Evolutionary conservation across 176 grass and related monocot genomes (phyloP), one percentile per base, ranked within the genome.

Genomic region (Phoenix roebelenii): DNA sequence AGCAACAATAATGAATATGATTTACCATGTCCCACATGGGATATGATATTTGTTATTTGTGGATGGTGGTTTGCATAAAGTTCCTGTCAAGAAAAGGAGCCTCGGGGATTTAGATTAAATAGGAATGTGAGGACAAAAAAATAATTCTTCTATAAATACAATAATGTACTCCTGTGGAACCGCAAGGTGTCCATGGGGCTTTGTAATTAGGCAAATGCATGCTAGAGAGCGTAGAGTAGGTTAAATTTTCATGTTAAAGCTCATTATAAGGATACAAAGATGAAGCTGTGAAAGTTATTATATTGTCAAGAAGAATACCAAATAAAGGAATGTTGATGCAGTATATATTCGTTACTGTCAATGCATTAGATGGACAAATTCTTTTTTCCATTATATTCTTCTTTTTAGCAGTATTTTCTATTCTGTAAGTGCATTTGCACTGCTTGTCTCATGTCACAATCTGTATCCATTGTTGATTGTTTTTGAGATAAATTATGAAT

Each of bases 281-380:
- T 23, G 60, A 72, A 82, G 50, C 54, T 5, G 25, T 55, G 58
- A 79, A 72, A 68, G 55, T 73, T 79, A 61, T 19, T 75, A 28
- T 68, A 66, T 60, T 69, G 53, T 16, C 7, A 69, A 67, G 62
- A 82, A 83, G 5, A 16, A 70, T 24, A 22, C 5, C 59, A 76
- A 88, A 83, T 83, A 87, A 63, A 83, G 67, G 61, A 63, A 54
- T 73, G 75, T 1, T 76, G 79, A 72, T 83, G 85, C 76, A 73
- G 72, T 73, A 66, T 80, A 83, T 64, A 83, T 77, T 7, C 68
- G 73, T 77, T 68, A 61, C 35, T 48, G 76, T 15, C 73, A 77
- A 54, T 63, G 60, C 62, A 57, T 63, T 66, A 89, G 58, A 77
- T 77, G 61, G 72, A 68, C 80, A 73, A 74, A 71, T 80, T 50